phyloP scores from a whole-genome alignment of 1,284 basidiomycete species.

The Apiotrichum akiyoshidainum region DNA sequence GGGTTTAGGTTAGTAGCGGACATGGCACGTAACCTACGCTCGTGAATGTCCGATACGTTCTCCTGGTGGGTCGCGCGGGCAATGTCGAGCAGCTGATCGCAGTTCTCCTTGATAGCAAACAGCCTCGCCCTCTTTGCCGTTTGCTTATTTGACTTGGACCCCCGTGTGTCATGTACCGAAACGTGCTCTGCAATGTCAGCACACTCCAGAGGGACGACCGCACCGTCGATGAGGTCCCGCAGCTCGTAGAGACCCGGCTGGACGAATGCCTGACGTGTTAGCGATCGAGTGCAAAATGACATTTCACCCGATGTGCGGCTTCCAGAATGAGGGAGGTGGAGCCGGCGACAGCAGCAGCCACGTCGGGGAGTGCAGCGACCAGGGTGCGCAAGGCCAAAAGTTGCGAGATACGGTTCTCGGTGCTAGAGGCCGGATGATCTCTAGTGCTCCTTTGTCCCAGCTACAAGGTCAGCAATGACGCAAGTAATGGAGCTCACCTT shows the following conservation, averaged over 20 bases:
- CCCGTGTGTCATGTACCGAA: slow-evolving; percentile 23
- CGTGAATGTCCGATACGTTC: slow-evolving; percentile 72
- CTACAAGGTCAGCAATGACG: slow-evolving; percentile 5
- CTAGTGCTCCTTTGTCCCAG: slow-evolving; percentile 13
- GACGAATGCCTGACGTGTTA: background rate
- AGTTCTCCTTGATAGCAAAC: slow-evolving; percentile 79
- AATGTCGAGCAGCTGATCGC: slow-evolving; percentile 79
- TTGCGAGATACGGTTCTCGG: slow-evolving; percentile 27
- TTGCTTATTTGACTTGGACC: slow-evolving; percentile 10
- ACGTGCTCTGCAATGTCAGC: slow-evolving; percentile 18
- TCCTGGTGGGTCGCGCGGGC: slow-evolving; percentile 89
- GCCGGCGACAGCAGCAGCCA: background rate
- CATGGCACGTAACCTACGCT: slow-evolving; percentile 12
- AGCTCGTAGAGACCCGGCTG: background rate
- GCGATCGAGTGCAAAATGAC: too few relatives aligned
- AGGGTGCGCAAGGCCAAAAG: slow-evolving; percentile 30
- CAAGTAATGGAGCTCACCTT: slow-evolving; percentile 55
- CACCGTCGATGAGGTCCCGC: slow-evolving; percentile 18
- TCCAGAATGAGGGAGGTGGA: background rate
- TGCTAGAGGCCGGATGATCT: background rate
- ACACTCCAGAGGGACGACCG: background rate
- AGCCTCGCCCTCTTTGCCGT: slow-evolving; percentile 61
- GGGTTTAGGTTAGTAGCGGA: background rate
- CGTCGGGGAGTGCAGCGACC: slow-evolving; percentile 13
- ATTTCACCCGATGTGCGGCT: background rate